Conservation (phyloP, 371 early-diverging fungal genomes). For the Dinochytrium kinnereticum region DNA sequence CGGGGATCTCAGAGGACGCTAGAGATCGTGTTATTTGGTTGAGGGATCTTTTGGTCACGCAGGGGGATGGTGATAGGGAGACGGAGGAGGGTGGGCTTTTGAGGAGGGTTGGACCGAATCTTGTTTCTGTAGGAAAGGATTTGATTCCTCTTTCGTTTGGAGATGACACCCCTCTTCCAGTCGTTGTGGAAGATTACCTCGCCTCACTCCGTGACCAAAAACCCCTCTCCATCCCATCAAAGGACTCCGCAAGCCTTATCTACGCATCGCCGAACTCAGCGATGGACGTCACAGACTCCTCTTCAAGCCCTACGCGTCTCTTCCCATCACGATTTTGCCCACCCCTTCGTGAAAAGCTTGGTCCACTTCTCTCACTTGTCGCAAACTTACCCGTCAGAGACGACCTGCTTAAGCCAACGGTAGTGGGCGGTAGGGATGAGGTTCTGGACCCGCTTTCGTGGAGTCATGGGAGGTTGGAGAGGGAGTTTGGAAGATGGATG, state of each 20-base stretch:
- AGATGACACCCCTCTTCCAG: background rate
- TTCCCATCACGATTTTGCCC: constrained; percentile 1
- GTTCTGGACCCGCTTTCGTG: constrained; percentile 2
- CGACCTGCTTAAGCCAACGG: background rate
- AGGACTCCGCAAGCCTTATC: background rate
- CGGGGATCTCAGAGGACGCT: background rate
- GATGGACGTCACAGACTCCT: background rate
- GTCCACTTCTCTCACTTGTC: background rate
- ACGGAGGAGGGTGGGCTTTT: too few relatives aligned
- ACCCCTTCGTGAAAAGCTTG: background rate
- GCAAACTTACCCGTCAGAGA: background rate
- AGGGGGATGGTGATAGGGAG: too few relatives aligned
- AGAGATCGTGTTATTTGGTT: background rate
- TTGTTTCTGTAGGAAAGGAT: background rate
- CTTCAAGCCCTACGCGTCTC: background rate
- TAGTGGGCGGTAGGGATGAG: background rate
- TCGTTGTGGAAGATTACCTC: background rate
- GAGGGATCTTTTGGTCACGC: background rate
- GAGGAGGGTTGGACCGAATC: background rate
- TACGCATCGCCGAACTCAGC: background rate
- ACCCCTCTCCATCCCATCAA: background rate
- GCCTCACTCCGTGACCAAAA: background rate
- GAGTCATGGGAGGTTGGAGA: background rate
- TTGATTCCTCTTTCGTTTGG: background rate
- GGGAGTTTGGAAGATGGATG: background rate